phyloP scores from a whole-genome alignment of 2,329 filamentous ascomycete genomes.

The Coleophoma cylindrospora region DNA sequence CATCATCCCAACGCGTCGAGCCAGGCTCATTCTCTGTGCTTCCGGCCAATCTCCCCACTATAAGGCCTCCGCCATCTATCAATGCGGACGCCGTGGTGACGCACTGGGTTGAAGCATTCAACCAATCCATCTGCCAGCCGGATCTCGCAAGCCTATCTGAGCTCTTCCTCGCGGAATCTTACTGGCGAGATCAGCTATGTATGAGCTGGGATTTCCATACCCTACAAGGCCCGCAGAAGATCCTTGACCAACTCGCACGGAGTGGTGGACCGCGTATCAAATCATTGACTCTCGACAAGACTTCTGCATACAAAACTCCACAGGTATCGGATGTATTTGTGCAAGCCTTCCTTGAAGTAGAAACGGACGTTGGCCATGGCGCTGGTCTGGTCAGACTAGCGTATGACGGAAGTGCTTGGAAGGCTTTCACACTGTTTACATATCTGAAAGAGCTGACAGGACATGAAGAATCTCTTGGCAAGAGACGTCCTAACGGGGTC shows the following conservation, averaged over 20 bases:
- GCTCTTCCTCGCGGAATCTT: constrained; percentile 27
- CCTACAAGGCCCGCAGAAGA: constrained; percentile 26
- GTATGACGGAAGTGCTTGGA: constrained; percentile 42
- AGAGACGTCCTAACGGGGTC: constrained; percentile 47
- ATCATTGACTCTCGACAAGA: constrained; percentile 30
- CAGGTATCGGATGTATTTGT: constrained; percentile 36
- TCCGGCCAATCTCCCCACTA: constrained; percentile 12
- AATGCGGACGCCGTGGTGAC: constrained; percentile 9
- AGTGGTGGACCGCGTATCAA: constrained; percentile 22
- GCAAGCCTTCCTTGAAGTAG: constrained; percentile 49
- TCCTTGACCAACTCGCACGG: constrained; percentile 24
- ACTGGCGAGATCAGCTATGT: constrained; percentile 34
- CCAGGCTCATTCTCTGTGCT: constrained; percentile 19
- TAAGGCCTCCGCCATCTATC: constrained; percentile 1
- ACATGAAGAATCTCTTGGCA: constrained; percentile 42
- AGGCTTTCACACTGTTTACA: constrained; percentile 60
- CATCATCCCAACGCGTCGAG: constrained; percentile 16
- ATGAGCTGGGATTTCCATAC: constrained; percentile 33
- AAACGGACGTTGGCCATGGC: constrained; percentile 49
- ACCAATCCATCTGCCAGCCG: background rate
- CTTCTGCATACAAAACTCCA: constrained; percentile 3
- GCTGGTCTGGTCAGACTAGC: constrained; percentile 50
- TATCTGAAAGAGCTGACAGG: constrained; percentile 48
- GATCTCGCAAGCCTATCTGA: background rate
- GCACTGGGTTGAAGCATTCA: constrained; percentile 13